Evolutionary conservation across 257 asterid genomes (phyloP).

Genomic region (Solanum pinnatisectum): DNA sequence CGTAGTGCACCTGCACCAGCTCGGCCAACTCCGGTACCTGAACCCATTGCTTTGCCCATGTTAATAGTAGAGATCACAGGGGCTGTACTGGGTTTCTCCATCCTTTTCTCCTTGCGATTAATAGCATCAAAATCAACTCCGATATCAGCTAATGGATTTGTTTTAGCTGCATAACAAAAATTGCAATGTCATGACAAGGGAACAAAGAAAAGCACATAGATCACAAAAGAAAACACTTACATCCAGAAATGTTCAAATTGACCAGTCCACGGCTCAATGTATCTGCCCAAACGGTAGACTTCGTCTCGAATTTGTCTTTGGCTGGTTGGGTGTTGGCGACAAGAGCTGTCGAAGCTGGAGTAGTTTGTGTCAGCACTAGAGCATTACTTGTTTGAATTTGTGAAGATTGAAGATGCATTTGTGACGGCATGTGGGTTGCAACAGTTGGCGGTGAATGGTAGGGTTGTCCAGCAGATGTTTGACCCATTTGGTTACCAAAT

Average conservation of each 20-base stretch:
- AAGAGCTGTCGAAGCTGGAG: conserved; percentile 37
- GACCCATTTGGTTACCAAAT: conserved; percentile 24
- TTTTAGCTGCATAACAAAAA: conserved; percentile 56
- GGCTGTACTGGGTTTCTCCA: conserved; percentile 70
- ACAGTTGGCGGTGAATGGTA: conserved; percentile 33
- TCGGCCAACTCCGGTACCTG: conserved; percentile 90
- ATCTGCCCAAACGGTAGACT: conserved; percentile 94
- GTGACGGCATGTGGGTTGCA: conserved; percentile 27
- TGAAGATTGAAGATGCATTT: conserved; percentile 36
- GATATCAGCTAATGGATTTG: conserved; percentile 77
- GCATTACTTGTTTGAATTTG: conserved; percentile 25
- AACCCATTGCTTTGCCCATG: conserved; percentile 99
- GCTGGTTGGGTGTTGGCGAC: conserved; percentile 45
- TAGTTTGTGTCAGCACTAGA: conserved; percentile 18
- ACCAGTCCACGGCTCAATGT: conserved; percentile 96
- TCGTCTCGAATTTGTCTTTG: conserved; percentile 78
- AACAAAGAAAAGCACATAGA: neutral
- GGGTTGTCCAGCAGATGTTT: conserved; percentile 22
- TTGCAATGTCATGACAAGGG: neutral
- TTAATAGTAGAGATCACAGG: conserved; percentile 50
- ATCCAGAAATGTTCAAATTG: conserved; percentile 86
- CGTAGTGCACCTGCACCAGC: conserved; percentile 69
- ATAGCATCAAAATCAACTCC: conserved; percentile 97
- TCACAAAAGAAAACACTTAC: conserved; percentile 39
- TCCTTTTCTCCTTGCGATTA: conserved; percentile 88